Evolutionary conservation across 371 early-diverging fungal species (phyloP).

Genomic region (Umbelopsis sp.): DNA sequence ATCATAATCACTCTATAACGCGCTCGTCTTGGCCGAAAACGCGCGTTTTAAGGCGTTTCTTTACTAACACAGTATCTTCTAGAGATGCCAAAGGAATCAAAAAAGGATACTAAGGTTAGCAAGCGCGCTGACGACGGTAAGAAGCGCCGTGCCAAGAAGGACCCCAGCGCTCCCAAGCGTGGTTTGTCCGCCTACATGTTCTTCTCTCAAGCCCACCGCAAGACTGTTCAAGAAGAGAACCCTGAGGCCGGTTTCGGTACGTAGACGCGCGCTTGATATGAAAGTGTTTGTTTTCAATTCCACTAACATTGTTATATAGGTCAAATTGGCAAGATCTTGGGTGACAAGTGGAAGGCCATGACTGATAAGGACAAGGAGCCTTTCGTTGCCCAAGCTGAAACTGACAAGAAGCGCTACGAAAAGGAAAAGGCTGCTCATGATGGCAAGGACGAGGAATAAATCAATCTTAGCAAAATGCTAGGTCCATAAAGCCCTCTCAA

Average conservation of each 20-base stretch:
- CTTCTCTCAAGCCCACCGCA: constrained; percentile 77
- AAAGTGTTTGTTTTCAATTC: background rate
- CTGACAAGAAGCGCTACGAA: constrained; percentile 79
- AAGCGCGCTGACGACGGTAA: constrained; percentile 33
- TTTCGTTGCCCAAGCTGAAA: constrained; percentile 53
- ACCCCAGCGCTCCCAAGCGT: constrained; percentile 81
- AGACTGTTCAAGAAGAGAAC: constrained; percentile 72
- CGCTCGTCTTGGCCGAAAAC: background rate
- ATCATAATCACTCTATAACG: background rate
- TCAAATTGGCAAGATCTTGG: constrained; percentile 78
- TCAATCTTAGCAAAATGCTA: background rate
- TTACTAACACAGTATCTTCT: background rate
- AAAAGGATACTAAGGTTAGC: constrained; percentile 24
- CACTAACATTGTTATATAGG: constrained; percentile 34
- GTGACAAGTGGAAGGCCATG: constrained; percentile 78
- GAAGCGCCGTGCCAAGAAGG: constrained; percentile 57
- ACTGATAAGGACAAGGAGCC: constrained; percentile 66
- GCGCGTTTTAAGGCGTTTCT: background rate
- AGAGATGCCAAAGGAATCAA: constrained; percentile 37
- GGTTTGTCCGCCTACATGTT: constrained; percentile 82
- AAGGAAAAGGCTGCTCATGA: constrained; percentile 60
- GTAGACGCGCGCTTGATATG: constrained; percentile 4
- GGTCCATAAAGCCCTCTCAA: background rate
- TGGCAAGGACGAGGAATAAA: constrained; percentile 7
- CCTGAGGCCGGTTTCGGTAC: constrained; percentile 81